Conservation (phyloP, 2,329 filamentous ascomycete genomes). For the Calonectria naviculata region DNA sequence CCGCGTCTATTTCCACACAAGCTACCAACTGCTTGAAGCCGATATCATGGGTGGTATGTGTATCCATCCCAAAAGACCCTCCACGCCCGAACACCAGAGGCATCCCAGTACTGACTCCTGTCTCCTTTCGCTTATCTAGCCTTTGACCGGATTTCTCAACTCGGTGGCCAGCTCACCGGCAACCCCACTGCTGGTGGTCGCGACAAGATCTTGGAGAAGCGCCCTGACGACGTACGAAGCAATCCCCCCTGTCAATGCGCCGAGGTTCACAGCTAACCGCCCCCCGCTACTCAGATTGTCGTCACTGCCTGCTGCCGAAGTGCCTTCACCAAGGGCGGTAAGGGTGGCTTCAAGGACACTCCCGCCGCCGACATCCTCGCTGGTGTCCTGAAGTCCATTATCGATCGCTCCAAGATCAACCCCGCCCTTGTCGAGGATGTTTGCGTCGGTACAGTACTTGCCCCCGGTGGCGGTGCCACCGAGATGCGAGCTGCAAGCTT, state of each 20-base stretch:
- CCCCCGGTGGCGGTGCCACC: slow-evolving; percentile 93
- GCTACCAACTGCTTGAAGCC: slow-evolving; percentile 1
- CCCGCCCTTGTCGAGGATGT: slow-evolving; percentile 91
- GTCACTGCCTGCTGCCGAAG: slow-evolving; percentile 93
- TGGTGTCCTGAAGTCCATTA: slow-evolving; percentile 83
- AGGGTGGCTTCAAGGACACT: slow-evolving; percentile 96
- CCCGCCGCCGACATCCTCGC: slow-evolving; percentile 85
- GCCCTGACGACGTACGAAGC: slow-evolving; percentile 70
- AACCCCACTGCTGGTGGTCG: slow-evolving; percentile 65
- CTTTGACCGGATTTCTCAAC: slow-evolving; percentile 67
- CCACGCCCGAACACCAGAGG: background rate
- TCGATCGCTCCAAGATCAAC: slow-evolving; percentile 89
- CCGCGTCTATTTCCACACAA: background rate
- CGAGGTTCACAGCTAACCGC: slow-evolving; percentile 37
- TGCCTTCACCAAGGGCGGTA: slow-evolving; percentile 91
- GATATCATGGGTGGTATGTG: slow-evolving; percentile 52
- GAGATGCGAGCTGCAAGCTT: slow-evolving; percentile 95
- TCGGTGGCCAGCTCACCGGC: slow-evolving; percentile 72
- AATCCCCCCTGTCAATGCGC: background rate
- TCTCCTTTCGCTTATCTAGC: slow-evolving; percentile 49
- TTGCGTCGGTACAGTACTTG: slow-evolving; percentile 89
- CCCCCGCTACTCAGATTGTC: slow-evolving; percentile 71
- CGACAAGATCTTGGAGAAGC: slow-evolving; percentile 72
- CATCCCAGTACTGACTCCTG: slow-evolving; percentile 17
- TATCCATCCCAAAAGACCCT: background rate